phyloP scores from a whole-genome alignment of 768 basidiomycete genomes.

The Suillus subluteus region DNA sequence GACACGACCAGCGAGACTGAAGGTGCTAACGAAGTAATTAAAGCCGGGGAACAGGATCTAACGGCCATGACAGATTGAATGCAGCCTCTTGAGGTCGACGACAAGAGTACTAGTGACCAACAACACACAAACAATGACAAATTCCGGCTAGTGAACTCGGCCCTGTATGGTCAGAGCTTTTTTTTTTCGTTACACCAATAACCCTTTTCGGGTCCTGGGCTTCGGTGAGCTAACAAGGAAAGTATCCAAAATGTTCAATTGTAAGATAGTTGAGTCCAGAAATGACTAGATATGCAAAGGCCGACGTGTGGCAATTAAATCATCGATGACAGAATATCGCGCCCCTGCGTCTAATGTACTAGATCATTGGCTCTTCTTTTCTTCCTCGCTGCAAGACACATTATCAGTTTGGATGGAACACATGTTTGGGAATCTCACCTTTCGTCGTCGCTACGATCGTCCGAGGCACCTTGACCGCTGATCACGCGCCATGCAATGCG shows the following conservation, averaged over 20 bases:
- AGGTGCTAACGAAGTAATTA: no score
- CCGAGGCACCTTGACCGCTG: conserved; percentile 74
- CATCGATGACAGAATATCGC: conserved; percentile 15
- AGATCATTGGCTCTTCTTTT: conserved; percentile 32
- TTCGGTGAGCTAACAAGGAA: neutral
- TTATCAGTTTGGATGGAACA: neutral
- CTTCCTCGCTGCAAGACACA: conserved; percentile 18
- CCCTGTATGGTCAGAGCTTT: no score
- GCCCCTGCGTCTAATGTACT: conserved; percentile 23
- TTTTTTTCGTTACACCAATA: no score
- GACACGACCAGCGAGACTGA: no score
- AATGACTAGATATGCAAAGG: conserved; percentile 32
- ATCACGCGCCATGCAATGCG: conserved; percentile 83
- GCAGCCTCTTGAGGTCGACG: no score
- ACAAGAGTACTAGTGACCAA: no score
- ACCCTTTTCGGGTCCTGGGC: no score
- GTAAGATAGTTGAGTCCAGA: conserved; percentile 33
- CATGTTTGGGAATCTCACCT: conserved; percentile 41
- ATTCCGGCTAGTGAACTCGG: no score
- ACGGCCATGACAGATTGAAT: no score
- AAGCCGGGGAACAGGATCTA: no score
- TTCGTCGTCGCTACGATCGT: conserved; percentile 87
- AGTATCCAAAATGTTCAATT: conserved; percentile 11
- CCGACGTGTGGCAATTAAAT: conserved; percentile 27
- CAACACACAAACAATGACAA: no score